Percentiles rank a stretch among this genome's conserved stretches.
Evolutionary conservation across 176 grass and related monocot species (phyloP).

Genomic region (Bolboschoenus planiculmis): DNA sequence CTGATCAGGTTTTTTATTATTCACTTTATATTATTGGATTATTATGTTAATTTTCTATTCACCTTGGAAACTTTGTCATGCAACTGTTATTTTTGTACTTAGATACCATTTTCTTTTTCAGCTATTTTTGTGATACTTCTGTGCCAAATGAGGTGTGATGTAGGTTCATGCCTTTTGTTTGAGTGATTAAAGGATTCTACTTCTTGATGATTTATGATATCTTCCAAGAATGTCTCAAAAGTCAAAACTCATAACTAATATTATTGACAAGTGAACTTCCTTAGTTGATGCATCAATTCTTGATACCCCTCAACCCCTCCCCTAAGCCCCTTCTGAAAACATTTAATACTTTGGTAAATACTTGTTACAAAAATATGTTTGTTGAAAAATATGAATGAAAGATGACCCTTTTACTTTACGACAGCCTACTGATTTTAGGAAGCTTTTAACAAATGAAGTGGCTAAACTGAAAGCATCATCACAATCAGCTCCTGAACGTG

Average conservation of each 20-base stretch:
- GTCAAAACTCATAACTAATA: background rate
- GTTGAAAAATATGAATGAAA: background rate
- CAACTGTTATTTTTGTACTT: background rate
- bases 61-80: background rate
- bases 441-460: constrained; percentile 41
- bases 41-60: background rate
- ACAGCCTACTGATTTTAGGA: constrained; percentile 62
- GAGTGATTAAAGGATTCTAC: background rate
- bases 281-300: background rate
- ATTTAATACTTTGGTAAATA: background rate
- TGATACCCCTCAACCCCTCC: background rate
- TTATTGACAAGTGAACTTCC: background rate
- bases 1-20: constrained; percentile 49
- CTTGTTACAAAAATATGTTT: background rate
- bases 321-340: background rate
- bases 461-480: constrained; percentile 48
- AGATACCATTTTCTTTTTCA: constrained; percentile 18
- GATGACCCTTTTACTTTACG: background rate
- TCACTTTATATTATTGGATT: background rate
- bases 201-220: background rate
- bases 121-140: background rate
- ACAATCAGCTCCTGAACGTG: constrained; percentile 28
- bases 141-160: background rate
- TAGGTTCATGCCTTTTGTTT: background rate
- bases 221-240: background rate